Percentiles rank a stretch among this genome's conserved stretches.
phyloP scores from a whole-genome alignment of 148 eudicot species.

The Polygonum maritimum region DNA sequence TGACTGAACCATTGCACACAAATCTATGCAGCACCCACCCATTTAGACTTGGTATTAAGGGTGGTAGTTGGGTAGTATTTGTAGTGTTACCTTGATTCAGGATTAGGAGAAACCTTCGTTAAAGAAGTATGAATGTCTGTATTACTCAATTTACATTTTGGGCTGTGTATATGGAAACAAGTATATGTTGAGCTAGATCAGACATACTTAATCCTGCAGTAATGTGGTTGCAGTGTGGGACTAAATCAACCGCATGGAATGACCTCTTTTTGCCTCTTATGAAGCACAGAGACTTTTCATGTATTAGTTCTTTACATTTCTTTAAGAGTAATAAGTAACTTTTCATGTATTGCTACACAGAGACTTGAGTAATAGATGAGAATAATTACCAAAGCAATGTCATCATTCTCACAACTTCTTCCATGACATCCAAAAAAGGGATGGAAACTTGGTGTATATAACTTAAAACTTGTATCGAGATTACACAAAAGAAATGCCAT shows the following conservation, averaged over 20 bases:
- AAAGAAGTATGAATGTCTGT: not conserved
- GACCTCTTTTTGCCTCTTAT: not conserved
- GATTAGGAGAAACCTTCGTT: not conserved
- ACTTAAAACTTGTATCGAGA: not conserved
- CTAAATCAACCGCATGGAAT: not conserved
- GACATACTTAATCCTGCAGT: not conserved
- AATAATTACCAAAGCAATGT: not conserved
- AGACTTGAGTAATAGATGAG: no score
- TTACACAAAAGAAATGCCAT: conserved; percentile 2
- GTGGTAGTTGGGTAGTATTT: not conserved
- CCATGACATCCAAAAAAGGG: not conserved
- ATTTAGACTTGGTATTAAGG: not conserved
- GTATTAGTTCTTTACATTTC: no score
- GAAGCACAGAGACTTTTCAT: no score
- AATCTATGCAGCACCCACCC: not conserved
- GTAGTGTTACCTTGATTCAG: not conserved
- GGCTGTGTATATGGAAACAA: not conserved
- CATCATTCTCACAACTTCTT: not conserved
- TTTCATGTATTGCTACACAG: no score
- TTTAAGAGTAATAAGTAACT: no score
- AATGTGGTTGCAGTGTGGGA: not conserved
- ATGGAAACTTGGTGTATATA: not conserved
- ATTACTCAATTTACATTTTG: not conserved
- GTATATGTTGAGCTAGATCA: not conserved
- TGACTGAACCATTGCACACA: not conserved